Conservation (phyloP, 768 basidiomycete species). For the Collybiopsis confluens region DNA sequence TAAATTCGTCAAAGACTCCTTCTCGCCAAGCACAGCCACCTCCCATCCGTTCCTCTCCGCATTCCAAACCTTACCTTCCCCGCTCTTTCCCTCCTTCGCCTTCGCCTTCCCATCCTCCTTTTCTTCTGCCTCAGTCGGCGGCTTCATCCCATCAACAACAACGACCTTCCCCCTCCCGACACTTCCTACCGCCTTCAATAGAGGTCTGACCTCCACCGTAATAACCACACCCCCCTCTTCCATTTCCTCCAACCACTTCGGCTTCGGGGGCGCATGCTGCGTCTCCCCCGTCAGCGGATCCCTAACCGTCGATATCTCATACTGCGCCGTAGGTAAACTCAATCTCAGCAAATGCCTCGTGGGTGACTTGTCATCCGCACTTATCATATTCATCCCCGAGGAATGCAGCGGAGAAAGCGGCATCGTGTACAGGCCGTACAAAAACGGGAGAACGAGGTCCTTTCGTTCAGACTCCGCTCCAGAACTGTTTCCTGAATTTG, state of each 20-base stretch:
- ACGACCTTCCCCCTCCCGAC: slow-evolving; percentile 12
- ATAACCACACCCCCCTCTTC: slow-evolving; percentile 51
- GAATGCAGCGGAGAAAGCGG: slow-evolving; percentile 82
- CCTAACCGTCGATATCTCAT: slow-evolving; percentile 66
- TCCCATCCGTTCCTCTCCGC: slow-evolving; percentile 24
- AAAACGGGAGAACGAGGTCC: slow-evolving; percentile 43
- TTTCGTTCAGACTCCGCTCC: neutral
- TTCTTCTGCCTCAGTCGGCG: slow-evolving; percentile 17
- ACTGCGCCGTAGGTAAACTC: slow-evolving; percentile 79
- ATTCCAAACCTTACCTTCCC: slow-evolving; percentile 27
- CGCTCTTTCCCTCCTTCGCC: slow-evolving; percentile 27
- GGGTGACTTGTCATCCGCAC: slow-evolving; percentile 26
- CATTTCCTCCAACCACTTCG: slow-evolving; percentile 69
- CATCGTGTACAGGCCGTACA: slow-evolving; percentile 63
- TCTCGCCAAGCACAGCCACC: slow-evolving; percentile 64
- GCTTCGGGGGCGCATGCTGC: slow-evolving; percentile 54
- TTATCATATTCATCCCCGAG: slow-evolving; percentile 25
- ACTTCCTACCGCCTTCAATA: slow-evolving; percentile 14
- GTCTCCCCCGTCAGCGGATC: slow-evolving; percentile 80
- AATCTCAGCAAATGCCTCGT: slow-evolving; percentile 77
- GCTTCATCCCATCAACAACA: slow-evolving; percentile 10
- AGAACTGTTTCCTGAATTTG: too few species aligned
- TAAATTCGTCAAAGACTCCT: slow-evolving; percentile 66
- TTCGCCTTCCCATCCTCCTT: too few species aligned
- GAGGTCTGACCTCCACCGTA: slow-evolving; percentile 50